Evolutionary conservation across 805 yeast genomes (phyloP).

Genomic region (Ogataea glucozyma): DNA sequence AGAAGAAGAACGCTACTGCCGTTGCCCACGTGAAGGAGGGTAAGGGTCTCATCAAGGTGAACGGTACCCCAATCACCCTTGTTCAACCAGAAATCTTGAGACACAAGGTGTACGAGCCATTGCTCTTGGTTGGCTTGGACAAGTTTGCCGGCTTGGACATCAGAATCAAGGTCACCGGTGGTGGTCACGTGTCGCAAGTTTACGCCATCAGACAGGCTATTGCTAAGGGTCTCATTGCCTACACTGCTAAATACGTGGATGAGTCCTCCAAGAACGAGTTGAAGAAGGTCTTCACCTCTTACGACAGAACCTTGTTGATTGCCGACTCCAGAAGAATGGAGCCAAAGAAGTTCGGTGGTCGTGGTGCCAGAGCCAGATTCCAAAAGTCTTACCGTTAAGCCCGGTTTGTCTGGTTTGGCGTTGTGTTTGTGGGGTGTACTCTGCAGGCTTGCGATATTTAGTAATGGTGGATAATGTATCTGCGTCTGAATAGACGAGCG

Average conservation of each 20-base stretch:
- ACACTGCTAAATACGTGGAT: constrained; percentile 98
- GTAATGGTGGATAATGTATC: too few species aligned
- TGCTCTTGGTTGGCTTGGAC: constrained; percentile 96
- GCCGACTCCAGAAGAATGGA: constrained; percentile 99
- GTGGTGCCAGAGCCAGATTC: constrained; percentile 99
- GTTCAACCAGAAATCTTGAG: constrained; percentile 99
- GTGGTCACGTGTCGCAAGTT: constrained; percentile 99
- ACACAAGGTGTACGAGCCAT: constrained; percentile 99
- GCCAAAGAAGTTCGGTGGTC: constrained; percentile 99
- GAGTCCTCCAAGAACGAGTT: constrained; percentile 99
- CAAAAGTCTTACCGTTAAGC: constrained; percentile 99
- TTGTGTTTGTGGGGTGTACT: constrained; percentile 2
- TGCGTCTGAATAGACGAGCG: too few species aligned
- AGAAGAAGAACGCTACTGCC: constrained; percentile 99
- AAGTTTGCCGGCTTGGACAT: constrained; percentile 97
- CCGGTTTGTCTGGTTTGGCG: constrained; percentile 1
- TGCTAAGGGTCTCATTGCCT: constrained; percentile 99
- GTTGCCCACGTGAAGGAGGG: constrained; percentile 99
- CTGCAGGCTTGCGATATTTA: neutral
- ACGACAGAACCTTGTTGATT: constrained; percentile 99
- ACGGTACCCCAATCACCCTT: constrained; percentile 98
- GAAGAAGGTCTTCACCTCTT: constrained; percentile 95
- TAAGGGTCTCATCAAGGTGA: constrained; percentile 98
- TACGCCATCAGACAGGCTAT: constrained; percentile 99
- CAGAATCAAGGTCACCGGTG: constrained; percentile 99